Base-by-base conservation (phyloP, 2,329 filamentous ascomycete genomes). In the Alternaria solani region DNA sequence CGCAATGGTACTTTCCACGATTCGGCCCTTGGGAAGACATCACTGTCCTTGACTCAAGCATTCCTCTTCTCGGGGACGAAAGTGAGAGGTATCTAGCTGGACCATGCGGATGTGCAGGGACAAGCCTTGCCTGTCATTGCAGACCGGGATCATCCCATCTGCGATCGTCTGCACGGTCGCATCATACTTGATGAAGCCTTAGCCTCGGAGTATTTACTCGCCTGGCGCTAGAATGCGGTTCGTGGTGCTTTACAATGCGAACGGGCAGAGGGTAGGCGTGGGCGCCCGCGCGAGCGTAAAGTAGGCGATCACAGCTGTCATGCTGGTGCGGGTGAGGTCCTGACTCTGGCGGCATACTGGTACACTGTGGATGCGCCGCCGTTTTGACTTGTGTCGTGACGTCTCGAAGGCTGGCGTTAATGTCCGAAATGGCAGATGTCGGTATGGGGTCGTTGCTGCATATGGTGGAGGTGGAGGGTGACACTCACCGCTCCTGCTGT, bases 301-400 rank as follows among this genome's bases (percentile, higher is more conserved):
- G 20, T 44, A 47, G 66, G 62, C 67, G 66, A 67, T 68, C 64
- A 69, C 65, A 66, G 68, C 62, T 65, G 65, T 70, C 56, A 67
- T 61, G 36, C 47, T 38, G 42, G 46, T 51, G 12, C 32, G 46
- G 57, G 44, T 42, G 41, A 36, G 41, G 36, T 49, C 30, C 32
- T 59, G 63, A 61, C 57, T 60, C 59, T 57, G 59, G 54, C 56
- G 47, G 46, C 44, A 39, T 46, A 48, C 55, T 41, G 48, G 55
- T 52, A 51, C 32, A 52, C 51, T 38, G 51, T 61, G 57, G 61
- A 57, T 34, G 44, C 55, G 59, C 64, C 65, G 62, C 67, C 67
- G 57, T 55, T 59, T 57, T 59, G 59, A 61, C 60, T 60, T 64
- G 65, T 68, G 64, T 63, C 55, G 57, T 51, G 7, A 16, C 55